phyloP scores from a whole-genome alignment of 225 moss, liverwort and hornwort species.

The Bryum argenteum region DNA sequence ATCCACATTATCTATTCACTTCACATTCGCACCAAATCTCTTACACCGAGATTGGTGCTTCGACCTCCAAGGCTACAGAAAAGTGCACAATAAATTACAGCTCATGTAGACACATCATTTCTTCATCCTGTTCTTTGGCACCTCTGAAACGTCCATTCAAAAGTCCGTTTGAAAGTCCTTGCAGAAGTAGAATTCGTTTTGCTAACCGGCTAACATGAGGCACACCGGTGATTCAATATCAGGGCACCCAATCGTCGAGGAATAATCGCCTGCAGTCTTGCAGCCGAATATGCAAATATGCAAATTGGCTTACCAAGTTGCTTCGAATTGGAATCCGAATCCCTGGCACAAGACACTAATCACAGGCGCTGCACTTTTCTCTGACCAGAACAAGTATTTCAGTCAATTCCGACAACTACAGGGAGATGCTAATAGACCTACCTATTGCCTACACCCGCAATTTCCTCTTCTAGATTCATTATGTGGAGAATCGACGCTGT shows the following conservation, averaged over 20 bases:
- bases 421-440: not conserved
- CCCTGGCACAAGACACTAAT: not conserved
- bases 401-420: slow-evolving; percentile 9
- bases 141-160: not conserved
- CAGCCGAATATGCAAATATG: not conserved
- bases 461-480: not conserved
- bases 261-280: not conserved
- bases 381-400: not conserved
- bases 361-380: not conserved
- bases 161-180: too few relatives aligned
- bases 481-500: slow-evolving; percentile 15
- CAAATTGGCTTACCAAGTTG: not conserved
- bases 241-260: not conserved
- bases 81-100: not conserved
- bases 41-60: too few relatives aligned
- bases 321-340: not conserved
- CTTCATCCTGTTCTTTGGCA: not conserved
- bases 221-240: not conserved
- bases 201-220: not conserved
- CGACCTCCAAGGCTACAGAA: too few relatives aligned
- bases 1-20: too few relatives aligned
- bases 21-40: too few relatives aligned
- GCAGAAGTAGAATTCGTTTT: not conserved
- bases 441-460: slow-evolving; percentile 1
- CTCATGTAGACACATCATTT: not conserved